phyloP scores from a whole-genome alignment of 257 asterid species.

The Solanum chilense region DNA sequence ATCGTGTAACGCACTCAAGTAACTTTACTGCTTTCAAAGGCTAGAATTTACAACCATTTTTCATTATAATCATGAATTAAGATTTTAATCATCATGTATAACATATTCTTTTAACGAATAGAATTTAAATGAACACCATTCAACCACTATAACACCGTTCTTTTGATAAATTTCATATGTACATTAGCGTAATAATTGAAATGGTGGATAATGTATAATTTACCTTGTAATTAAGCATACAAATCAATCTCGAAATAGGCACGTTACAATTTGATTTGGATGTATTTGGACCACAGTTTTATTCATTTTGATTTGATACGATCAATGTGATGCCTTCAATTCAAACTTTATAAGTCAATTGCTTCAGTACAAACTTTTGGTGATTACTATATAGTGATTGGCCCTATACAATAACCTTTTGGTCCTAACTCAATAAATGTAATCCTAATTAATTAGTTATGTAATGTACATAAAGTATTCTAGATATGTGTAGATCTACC shows the following conservation, averaged over 20 bases:
- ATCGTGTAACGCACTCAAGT: no score
- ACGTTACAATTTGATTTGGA: not conserved
- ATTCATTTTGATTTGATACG: not conserved
- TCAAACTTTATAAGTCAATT: not conserved
- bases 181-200: no score
- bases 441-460: not conserved
- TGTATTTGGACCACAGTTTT: not conserved
- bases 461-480: not conserved
- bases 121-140: no score
- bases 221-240: not conserved
- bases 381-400: not conserved
- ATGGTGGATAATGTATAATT: not conserved
- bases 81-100: no score
- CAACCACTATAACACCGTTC: no score
- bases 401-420: not conserved
- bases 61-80: no score
- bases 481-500: not conserved
- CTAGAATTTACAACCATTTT: no score
- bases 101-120: no score
- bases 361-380: not conserved
- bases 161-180: no score
- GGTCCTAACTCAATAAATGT: not conserved
- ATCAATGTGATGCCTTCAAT: not conserved
- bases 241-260: not conserved
- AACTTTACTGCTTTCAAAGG: no score